phyloP scores from a whole-genome alignment of 768 basidiomycete species.

The Paxillus ammoniavirescens region DNA sequence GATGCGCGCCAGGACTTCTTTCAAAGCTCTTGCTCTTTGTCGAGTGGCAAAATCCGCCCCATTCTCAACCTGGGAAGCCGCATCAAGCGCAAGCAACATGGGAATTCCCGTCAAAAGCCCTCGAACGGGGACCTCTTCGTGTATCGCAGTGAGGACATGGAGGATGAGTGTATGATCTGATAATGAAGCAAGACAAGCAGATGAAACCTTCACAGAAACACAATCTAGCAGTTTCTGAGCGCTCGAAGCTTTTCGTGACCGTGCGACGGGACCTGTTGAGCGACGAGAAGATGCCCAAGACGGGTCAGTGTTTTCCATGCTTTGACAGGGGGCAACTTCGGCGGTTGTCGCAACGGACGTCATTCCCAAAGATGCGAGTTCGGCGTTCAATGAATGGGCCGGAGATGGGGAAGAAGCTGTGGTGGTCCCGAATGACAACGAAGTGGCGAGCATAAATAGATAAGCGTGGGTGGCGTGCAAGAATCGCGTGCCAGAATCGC shows the following conservation, averaged over 20 bases:
- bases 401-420: conserved; percentile 41
- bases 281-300: conserved; percentile 41
- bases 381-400: conserved; percentile 34
- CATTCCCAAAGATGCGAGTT: conserved; percentile 26
- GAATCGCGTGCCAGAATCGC: conserved; percentile 67
- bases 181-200: conserved; percentile 53
- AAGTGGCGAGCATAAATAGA: conserved; percentile 73
- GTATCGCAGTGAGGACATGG: conserved; percentile 62
- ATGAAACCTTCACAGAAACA: conserved; percentile 41
- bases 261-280: conserved; percentile 48
- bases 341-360: conserved; percentile 33
- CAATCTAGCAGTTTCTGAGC: conserved; percentile 52
- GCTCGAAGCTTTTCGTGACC: conserved; percentile 56
- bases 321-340: conserved; percentile 24
- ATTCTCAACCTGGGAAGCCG: conserved; percentile 44
- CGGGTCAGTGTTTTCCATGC: conserved; percentile 16
- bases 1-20: conserved; percentile 58
- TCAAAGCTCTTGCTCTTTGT: conserved; percentile 53
- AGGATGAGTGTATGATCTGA: conserved; percentile 76
- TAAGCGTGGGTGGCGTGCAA: conserved; percentile 81
- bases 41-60: conserved; percentile 36
- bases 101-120: conserved; percentile 77
- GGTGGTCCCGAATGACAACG: conserved; percentile 56
- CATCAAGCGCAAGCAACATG: conserved; percentile 79
- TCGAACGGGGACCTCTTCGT: conserved; percentile 71